Evolutionary conservation across 352 stramenopile species (phyloP), one percentile per base, ranked within the genome.

Genomic region (Pseudoperonospora humuli): DNA sequence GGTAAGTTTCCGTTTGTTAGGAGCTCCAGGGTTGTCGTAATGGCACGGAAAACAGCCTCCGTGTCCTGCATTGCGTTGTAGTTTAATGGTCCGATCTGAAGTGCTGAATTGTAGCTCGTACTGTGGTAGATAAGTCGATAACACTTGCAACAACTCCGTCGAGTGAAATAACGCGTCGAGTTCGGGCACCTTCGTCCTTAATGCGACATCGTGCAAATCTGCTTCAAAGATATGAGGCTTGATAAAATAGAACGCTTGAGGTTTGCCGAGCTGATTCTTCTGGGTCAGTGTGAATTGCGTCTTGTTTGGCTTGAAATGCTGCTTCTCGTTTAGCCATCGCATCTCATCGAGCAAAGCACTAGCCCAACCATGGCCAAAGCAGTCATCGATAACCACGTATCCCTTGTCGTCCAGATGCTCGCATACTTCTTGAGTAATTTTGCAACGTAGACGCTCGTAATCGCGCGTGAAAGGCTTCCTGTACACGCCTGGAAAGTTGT

Each of bases 181-280:
- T 49, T 85, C 70, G 2, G 68, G 72, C 23, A 86, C 72, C 36
- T 74, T 75, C 6, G 41, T 39, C 7, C 77, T 63, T 36, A 86
- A 48, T 5, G 34, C 42, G 1, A 62, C 70, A 47, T 89, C 78
- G 45, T 90, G 77, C 24, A 93, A 50, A 54, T 93, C 80, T 19
- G 84, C 69, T 38, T 93, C 80, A 26, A 67, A 93, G 48, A 93
- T 88, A 53, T 88, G 61, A n/a, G 80, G 80, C 64, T 93, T 93
- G 49, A 72, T 50, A 33, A 83, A 86, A 50, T 84, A 64, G 20
- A 69, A 65, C 20, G 67, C 60, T 45, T 67, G 56, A 5, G 49
- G 46, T 28, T 55, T 50, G 32, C 45, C 42, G 18, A 61, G 40
- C 3, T 26, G 43, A 8, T 46, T 47, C 7, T 61, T 62, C 26